A percentile compares a stretch with the other conserved stretches of the same genome.
Conservation (phyloP, 805 yeast genomes). For the Pichia pseudocactophila region DNA sequence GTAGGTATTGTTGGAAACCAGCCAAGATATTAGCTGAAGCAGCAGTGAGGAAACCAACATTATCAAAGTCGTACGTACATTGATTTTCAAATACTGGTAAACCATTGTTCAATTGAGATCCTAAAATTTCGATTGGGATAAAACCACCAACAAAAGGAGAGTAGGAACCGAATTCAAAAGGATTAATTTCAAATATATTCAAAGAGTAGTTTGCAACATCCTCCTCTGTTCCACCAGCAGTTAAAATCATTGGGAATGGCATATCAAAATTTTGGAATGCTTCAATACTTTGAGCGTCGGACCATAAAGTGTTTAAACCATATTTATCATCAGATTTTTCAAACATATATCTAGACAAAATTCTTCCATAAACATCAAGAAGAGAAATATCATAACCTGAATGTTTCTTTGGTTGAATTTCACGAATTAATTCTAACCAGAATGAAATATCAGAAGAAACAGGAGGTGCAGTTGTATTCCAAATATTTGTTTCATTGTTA, state of each 20-base stretch:
- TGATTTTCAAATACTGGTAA: constrained; percentile 29
- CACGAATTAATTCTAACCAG: constrained; percentile 41
- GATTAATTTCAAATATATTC: constrained; percentile 50
- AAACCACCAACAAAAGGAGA: constrained; percentile 60
- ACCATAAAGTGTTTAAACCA: constrained; percentile 49
- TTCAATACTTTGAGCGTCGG: constrained; percentile 46
- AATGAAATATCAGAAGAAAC: constrained; percentile 44
- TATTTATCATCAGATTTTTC: constrained; percentile 42
- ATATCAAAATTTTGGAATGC: constrained; percentile 48
- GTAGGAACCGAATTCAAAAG: constrained; percentile 80
- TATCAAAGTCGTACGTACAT: constrained; percentile 65
- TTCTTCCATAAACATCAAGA: constrained; percentile 68
- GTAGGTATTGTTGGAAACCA: constrained; percentile 9
- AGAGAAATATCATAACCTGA: constrained; percentile 58
- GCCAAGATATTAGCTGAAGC: constrained; percentile 65
- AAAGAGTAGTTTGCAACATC: constrained; percentile 43
- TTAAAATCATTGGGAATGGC: constrained; percentile 63
- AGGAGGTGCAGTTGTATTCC: constrained; percentile 56
- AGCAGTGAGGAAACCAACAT: constrained; percentile 69
- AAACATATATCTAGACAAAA: constrained; percentile 58
- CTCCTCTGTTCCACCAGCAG: constrained; percentile 49
- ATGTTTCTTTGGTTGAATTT: constrained; percentile 36
- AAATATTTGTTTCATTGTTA: constrained; percentile 31
- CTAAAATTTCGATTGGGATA: constrained; percentile 55
- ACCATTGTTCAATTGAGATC: constrained; percentile 54